Percentiles rank a stretch among this genome's conserved stretches.
Conservation (phyloP, 805 yeast genomes). For the Yamadazyma akitaensis region DNA sequence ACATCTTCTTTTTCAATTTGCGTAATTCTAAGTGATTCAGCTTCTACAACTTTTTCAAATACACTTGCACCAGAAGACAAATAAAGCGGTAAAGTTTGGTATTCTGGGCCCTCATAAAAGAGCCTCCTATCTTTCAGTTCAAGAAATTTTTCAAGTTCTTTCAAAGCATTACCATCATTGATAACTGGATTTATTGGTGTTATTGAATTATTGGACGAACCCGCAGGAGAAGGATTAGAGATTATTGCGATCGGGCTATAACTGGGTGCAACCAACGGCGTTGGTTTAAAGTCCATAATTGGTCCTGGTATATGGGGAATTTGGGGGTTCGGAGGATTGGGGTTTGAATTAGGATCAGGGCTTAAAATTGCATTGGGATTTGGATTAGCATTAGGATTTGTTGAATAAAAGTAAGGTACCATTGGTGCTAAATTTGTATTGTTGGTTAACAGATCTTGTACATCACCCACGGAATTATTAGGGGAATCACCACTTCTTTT, state of each 20-base stretch:
- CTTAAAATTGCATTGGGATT: too few species aligned
- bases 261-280: not conserved
- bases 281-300: not conserved
- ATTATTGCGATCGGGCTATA: not conserved
- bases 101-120: not conserved
- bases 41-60: not conserved
- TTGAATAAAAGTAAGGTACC: not conserved
- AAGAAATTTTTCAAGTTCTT: slow-evolving; percentile 1
- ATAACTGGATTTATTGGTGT: not conserved
- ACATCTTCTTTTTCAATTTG: slow-evolving; percentile 6
- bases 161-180: not conserved
- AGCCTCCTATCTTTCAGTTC: not conserved
- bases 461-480: not conserved
- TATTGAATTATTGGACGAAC: slow-evolving; percentile 1
- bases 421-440: not conserved
- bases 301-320: not conserved
- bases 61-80: not conserved
- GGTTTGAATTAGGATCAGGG: not conserved
- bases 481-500: slow-evolving; percentile 1
- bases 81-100: not conserved
- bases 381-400: not conserved
- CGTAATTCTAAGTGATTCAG: not conserved
- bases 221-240: not conserved
- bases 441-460: not conserved
- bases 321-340: not conserved